phyloP scores from a whole-genome alignment of 2,329 filamentous ascomycete genomes.

The Cercospora sojina region DNA sequence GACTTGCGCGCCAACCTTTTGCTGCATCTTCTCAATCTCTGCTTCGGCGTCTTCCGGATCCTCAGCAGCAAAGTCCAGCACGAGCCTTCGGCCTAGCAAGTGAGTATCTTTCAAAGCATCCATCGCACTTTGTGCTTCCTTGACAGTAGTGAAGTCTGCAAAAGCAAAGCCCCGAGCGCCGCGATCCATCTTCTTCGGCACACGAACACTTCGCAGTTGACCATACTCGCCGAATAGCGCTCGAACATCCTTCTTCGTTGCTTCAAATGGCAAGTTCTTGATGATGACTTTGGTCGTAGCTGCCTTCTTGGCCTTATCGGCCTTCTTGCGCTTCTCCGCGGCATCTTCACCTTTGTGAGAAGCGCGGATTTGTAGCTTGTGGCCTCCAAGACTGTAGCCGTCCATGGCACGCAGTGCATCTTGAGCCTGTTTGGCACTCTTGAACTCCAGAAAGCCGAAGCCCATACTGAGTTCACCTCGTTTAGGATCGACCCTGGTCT shows the following conservation, averaged over 20 bases:
- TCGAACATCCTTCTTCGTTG: constrained; percentile 86
- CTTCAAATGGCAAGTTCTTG: constrained; percentile 97
- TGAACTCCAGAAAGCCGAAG: constrained; percentile 92
- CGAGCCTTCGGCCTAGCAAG: constrained; percentile 82
- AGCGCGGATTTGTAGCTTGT: constrained; percentile 79
- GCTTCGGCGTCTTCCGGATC: constrained; percentile 90
- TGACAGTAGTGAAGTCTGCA: constrained; percentile 87
- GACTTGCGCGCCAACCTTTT: constrained; percentile 86
- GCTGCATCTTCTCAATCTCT: constrained; percentile 95
- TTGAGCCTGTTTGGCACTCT: constrained; percentile 71
- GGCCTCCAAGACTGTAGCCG: constrained; percentile 79
- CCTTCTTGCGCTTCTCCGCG: constrained; percentile 78
- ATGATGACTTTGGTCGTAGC: constrained; percentile 91
- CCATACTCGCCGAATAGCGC: constrained; percentile 86
- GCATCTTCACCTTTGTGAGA: constrained; percentile 87
- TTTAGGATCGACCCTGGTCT: constrained; percentile 92
- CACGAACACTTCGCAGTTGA: constrained; percentile 83
- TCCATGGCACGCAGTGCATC: constrained; percentile 84
- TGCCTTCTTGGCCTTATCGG: constrained; percentile 79
- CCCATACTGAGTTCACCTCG: constrained; percentile 92
- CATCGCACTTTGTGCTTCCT: constrained; percentile 88
- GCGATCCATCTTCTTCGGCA: constrained; percentile 93
- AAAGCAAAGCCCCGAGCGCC: constrained; percentile 92
- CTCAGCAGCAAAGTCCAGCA: constrained; percentile 86
- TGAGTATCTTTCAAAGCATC: constrained; percentile 90